Base-by-base conservation (phyloP, 2,329 filamentous ascomycete species). In the Colletotrichum sp. region DNA sequence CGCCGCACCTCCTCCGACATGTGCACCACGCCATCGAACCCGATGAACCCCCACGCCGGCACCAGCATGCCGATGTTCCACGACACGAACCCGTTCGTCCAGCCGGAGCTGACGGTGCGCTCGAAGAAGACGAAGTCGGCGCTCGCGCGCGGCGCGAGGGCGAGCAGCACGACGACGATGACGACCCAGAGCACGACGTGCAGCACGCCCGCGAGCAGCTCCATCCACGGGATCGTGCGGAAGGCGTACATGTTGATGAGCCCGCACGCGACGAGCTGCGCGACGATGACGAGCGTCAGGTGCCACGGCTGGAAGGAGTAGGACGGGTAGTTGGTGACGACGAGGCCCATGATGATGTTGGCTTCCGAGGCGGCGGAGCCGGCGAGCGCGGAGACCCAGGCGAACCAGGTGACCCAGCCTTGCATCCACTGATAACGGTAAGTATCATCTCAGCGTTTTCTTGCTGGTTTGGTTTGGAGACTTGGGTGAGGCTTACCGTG, bases 1-100 rank as follows among this genome's bases (percentile, higher is more conserved):
- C 71, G 57, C 28, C 57, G 65, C 10, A 78, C 77, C 66, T 78
- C 77, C 60, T 78, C 77, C 10, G 77, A 74, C 77, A 78, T 78
- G 65, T 78, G 77, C 36, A 78, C 77, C 5, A 75, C 73, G 26
- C 73, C 73, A 44, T 75, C 73, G 26, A 75, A 75, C 30, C 73
- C 73, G 16, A 75, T 73, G 32, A 75, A 75, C 3, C 73, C 73
- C 73, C 73, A 75, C 44, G 73, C 73, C 16, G 73, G 73, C 8
- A 75, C 73, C 36, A 75, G 57, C 73, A 75, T 75, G 73, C 73
- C 73, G 15, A 75, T 77, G 64, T 32, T 63, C 77, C 70, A 82
- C 64, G 57, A 68, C n/a, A 71, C 75, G 39, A 73, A 77, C 15
- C 15, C 60, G 77, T 34, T 77, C 44, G 13, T 80, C 77, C 13